phyloP scores from a whole-genome alignment of 106 monocot genomes.

The Dendrobium catenatum region DNA sequence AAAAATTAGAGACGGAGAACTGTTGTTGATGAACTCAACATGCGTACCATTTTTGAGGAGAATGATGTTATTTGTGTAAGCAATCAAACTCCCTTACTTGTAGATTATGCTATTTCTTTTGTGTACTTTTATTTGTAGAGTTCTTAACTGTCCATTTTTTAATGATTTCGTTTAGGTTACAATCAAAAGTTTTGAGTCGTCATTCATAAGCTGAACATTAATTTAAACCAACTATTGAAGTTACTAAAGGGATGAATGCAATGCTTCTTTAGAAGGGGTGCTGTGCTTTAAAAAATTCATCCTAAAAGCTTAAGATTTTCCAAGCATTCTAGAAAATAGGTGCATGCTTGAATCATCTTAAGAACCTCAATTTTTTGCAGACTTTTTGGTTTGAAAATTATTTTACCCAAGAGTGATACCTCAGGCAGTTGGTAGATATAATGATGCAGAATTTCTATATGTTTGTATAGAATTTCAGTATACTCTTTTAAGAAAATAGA shows the following conservation, averaged over 20 bases:
- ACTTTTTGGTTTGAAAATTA: too few relatives aligned
- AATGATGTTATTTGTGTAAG: constrained; percentile 99
- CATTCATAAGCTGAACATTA: neutral
- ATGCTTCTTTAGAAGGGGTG: neutral
- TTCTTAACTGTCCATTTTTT: neutral
- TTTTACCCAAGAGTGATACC: too few relatives aligned
- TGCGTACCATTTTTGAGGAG: constrained; percentile 96
- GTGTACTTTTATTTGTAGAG: neutral
- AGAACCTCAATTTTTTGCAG: too few relatives aligned
- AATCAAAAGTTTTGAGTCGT: neutral
- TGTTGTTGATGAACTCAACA: constrained; percentile 97
- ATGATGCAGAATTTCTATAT: too few relatives aligned
- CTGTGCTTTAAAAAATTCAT: neutral
- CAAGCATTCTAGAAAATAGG: too few relatives aligned
- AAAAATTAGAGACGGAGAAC: constrained; percentile 76
- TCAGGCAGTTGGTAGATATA: too few relatives aligned
- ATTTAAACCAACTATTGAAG: neutral
- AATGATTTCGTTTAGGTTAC: neutral
- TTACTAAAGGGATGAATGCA: neutral
- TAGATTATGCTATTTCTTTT: neutral
- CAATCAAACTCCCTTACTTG: neutral
- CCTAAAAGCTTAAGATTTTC: neutral
- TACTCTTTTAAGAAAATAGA: too few relatives aligned
- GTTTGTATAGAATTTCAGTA: too few relatives aligned
- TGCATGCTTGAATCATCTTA: too few relatives aligned